Conservation (phyloP, 768 basidiomycete genomes). For the Sistotremastrum niveocremeum region DNA sequence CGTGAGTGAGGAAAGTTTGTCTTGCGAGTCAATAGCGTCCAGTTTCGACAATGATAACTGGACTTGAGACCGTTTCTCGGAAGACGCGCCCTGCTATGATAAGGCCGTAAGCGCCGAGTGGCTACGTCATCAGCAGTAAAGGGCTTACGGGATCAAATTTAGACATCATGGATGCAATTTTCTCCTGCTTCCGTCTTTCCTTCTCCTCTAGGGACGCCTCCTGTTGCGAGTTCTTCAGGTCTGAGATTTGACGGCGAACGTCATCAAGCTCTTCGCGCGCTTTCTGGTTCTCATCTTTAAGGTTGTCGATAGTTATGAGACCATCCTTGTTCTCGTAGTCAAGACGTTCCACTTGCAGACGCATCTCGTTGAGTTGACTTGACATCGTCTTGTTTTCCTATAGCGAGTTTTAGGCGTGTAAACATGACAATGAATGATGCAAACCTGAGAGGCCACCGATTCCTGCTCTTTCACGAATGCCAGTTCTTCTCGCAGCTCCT, state of each 20-base stretch:
- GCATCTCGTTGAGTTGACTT: slow-evolving; percentile 82
- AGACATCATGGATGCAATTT: slow-evolving; percentile 99
- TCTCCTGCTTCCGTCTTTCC: slow-evolving; percentile 98
- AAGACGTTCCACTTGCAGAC: slow-evolving; percentile 80
- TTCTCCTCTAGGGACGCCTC: slow-evolving; percentile 88
- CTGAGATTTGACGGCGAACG: slow-evolving; percentile 62
- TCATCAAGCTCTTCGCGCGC: slow-evolving; percentile 82
- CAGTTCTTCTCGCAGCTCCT: slow-evolving; percentile 82
- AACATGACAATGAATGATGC: slow-evolving; percentile 4
- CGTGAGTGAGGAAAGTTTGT: slow-evolving; percentile 41
- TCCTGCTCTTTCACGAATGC: slow-evolving; percentile 88
- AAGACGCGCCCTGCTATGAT: slow-evolving; percentile 76
- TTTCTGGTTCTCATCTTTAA: slow-evolving; percentile 89
- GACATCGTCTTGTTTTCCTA: slow-evolving; percentile 94
- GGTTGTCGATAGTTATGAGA: slow-evolving; percentile 81
- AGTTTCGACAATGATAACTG: slow-evolving; percentile 74
- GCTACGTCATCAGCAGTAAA: slow-evolving; percentile 3
- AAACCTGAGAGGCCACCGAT: slow-evolving; percentile 57
- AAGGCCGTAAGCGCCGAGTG: not conserved
- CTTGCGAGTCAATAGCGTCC: slow-evolving; percentile 61
- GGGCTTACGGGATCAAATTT: slow-evolving; percentile 83
- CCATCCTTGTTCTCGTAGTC: slow-evolving; percentile 96
- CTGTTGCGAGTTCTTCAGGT: slow-evolving; percentile 70
- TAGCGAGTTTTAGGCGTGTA: slow-evolving; percentile 4
- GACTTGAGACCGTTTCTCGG: slow-evolving; percentile 90